Evolutionary conservation across 169 alveolate species (phyloP).

Genomic region (Cryptosporidium canis): DNA sequence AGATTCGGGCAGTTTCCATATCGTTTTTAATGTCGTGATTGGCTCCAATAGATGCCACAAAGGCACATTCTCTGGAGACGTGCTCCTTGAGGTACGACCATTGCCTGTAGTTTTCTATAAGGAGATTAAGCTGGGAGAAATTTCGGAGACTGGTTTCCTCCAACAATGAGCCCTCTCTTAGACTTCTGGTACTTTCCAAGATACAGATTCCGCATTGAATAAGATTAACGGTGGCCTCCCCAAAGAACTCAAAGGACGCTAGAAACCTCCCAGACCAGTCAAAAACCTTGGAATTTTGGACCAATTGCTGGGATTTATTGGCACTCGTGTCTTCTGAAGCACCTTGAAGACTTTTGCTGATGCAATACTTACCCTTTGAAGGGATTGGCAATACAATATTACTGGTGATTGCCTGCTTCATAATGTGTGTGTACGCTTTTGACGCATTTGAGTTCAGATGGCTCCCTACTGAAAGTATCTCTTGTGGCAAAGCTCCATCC

Average conservation of each 20-base stretch:
- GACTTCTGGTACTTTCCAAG: not conserved
- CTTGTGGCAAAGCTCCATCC: not conserved
- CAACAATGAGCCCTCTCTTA: not conserved
- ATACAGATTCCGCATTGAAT: conserved; percentile 36
- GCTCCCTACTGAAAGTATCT: not conserved
- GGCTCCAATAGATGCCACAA: conserved; percentile 57
- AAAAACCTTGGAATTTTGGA: not conserved
- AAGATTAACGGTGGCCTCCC: conserved; percentile 47
- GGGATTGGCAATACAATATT: conserved; percentile 47
- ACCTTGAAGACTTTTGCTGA: not conserved
- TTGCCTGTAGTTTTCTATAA: conserved; percentile 52
- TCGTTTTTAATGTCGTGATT: conserved; percentile 39
- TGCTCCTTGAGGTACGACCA: conserved; percentile 70
- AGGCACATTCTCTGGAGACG: conserved; percentile 68
- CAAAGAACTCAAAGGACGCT: conserved; percentile 67
- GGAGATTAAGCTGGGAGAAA: not conserved
- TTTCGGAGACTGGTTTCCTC: not conserved
- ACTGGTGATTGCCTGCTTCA: conserved; percentile 34
- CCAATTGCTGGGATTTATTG: not conserved
- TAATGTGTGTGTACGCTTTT: conserved; percentile 7
- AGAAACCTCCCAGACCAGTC: conserved; percentile 63
- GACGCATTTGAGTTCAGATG: not conserved
- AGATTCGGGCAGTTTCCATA: conserved; percentile 44
- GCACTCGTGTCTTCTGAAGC: not conserved
- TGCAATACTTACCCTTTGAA: not conserved